These are phyloP conservation scores for Lachnellula suecica DNA, from an alignment of 2,329 filamentous ascomycete species.

Conservation along the genomic window DNA sequence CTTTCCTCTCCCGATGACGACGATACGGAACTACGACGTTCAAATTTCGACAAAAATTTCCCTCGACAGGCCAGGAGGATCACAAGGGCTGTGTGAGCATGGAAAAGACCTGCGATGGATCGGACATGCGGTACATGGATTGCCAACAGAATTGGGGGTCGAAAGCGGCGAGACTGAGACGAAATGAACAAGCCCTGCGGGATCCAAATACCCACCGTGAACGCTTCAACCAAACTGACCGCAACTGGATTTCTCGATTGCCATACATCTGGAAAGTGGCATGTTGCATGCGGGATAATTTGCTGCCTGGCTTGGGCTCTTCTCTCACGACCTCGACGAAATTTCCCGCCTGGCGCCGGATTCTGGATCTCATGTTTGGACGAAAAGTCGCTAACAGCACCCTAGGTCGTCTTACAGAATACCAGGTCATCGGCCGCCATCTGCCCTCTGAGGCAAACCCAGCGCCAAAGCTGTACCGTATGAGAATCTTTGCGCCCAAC, in stretches of 20 bases:
- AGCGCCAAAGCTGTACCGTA: constrained; percentile 98
- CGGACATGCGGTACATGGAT: not conserved
- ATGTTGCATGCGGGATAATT: too few species aligned
- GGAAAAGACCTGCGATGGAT: not conserved
- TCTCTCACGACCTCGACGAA: not conserved
- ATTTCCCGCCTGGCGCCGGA: too few species aligned
- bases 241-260: too few species aligned
- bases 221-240: too few species aligned
- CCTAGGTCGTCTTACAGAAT: constrained; percentile 98
- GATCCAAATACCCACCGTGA: not conserved
- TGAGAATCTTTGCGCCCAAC: constrained; percentile 99
- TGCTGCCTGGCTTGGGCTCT: not conserved
- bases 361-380: not conserved
- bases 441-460: constrained; percentile 97
- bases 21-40: constrained; percentile 6
- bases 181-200: not conserved
- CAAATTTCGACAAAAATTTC: constrained; percentile 3
- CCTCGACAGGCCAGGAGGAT: not conserved
- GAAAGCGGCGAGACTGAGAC: not conserved
- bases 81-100: not conserved
- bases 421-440: constrained; percentile 99
- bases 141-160: not conserved
- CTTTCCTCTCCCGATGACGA: constrained; percentile 13
- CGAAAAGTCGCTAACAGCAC: constrained; percentile 29
- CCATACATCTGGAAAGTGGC: too few species aligned